phyloP scores from a whole-genome alignment of 2,329 filamentous ascomycete species.

The Colletotrichum caudatum region DNA sequence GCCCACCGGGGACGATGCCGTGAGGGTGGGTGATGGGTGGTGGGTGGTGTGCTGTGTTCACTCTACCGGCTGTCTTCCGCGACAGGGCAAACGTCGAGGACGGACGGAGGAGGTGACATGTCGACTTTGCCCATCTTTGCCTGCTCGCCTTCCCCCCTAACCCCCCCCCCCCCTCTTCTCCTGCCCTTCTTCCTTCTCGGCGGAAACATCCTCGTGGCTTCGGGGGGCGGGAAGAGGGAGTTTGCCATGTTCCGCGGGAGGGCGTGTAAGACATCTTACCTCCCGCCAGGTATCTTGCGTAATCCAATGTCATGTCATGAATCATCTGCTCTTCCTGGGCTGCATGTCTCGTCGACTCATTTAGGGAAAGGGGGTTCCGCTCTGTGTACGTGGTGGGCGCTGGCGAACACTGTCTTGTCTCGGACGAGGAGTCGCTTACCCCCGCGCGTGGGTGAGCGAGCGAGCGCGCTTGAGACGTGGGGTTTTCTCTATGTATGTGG shows the following conservation, averaged over 20 bases:
- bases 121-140: slow-evolving; percentile 5
- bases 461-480: slow-evolving; percentile 7
- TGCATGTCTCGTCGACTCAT: slow-evolving; percentile 4
- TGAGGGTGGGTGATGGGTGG: no score
- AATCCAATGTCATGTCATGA: neutral
- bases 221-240: slow-evolving; percentile 12
- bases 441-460: neutral
- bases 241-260: neutral
- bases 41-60: slow-evolving; percentile 1
- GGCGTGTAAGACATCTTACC: neutral
- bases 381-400: neutral
- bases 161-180: neutral
- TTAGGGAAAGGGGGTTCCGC: neutral
- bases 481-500: neutral
- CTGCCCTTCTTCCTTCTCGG: neutral
- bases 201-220: slow-evolving; percentile 19
- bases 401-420: slow-evolving; percentile 23
- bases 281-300: neutral
- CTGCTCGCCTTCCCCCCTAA: neutral
- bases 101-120: neutral
- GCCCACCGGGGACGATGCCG: neutral
- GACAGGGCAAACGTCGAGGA: neutral
- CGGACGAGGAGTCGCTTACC: neutral
- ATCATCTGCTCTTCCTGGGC: neutral
- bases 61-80: slow-evolving; percentile 14